Evolutionary conservation across 352 stramenopile species (phyloP), one percentile per base, ranked within the genome.

Genomic region (Phytophthora sansomeana): DNA sequence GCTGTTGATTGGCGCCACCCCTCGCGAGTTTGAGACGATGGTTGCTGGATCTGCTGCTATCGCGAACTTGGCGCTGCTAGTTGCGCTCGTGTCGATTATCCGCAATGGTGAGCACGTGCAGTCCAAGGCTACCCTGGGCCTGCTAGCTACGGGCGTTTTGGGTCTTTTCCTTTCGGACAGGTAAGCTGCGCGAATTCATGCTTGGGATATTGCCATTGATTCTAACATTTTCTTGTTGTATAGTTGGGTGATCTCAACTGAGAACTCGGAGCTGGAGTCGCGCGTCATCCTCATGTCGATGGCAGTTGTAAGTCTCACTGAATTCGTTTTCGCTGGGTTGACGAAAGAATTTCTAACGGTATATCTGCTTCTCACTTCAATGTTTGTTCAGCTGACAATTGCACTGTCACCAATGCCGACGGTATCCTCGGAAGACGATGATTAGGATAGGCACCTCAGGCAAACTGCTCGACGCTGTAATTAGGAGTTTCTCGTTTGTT

Each of bases 251-350:
- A 68, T 91, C 43, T 69, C 77, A 39, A 90, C 81, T 13, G 50
- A 79, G 38, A 85, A 89, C 60, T 58, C 82, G 14, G 74, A 74
- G 58, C 55, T 85, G 38, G 74, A 85, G 29, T 88, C 80, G 16
- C 85, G 85, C 39, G 83, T 92, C 30, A 82, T 83, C 58, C 78
- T 93, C 49, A 93, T 92, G 85, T 93, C 83, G 28, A 54, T 85
- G 38, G 81, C 85, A 30, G 73, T 85, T 68, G 84, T 92, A 67
- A 69, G 81, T 83, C 8, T 24, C 21, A 39, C 33, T 32, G 14
- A 17, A 10, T 21, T 41, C 14, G 11, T 53, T 33, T 29, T 44
- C 48, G 3, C 6, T 44, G n/a, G 48, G 28, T 26, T 58, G 36
- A 43, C 30, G 46, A 59, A 64, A 67, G 33, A 64, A 14, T 43